These are phyloP conservation scores for Thielaviopsis punctulata DNA, from an alignment of 2,329 filamentous ascomycete genomes.

Conservation along the genomic window DNA sequence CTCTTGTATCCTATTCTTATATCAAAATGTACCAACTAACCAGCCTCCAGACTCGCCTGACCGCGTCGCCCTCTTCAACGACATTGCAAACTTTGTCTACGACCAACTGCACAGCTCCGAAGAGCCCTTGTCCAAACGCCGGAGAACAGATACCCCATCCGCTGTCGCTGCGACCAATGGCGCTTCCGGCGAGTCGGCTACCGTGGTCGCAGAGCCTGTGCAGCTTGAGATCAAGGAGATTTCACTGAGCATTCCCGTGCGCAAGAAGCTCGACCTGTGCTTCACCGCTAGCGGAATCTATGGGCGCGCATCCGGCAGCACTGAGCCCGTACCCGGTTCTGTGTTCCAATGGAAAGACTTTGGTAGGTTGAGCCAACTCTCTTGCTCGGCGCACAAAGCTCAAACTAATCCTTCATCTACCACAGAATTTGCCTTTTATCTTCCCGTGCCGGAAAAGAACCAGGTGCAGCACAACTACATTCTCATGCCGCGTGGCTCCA, in stretches of 20 bases:
- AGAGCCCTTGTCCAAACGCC: constrained; percentile 34
- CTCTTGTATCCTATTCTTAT: neutral
- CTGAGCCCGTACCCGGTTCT: constrained; percentile 33
- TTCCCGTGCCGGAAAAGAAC: constrained; percentile 47
- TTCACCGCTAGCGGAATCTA: constrained; percentile 44
- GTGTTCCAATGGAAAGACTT: constrained; percentile 45
- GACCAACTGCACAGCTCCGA: constrained; percentile 24
- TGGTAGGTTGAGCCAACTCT: constrained; percentile 28
- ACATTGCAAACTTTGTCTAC: constrained; percentile 34
- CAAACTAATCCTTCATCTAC: neutral
- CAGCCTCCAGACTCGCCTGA: constrained; percentile 29
- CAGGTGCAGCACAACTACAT: constrained; percentile 50
- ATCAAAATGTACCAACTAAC: neutral
- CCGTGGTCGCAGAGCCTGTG: constrained; percentile 26
- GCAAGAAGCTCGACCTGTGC: constrained; percentile 51
- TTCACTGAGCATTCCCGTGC: constrained; percentile 47
- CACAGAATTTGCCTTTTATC: constrained; percentile 44
- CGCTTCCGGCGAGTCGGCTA: constrained; percentile 22
- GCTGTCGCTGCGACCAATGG: constrained; percentile 14
- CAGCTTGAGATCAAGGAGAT: constrained; percentile 47
- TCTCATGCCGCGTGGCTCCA: constrained; percentile 39
- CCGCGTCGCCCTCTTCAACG: constrained; percentile 36
- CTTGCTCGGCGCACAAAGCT: neutral
- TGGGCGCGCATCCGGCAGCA: constrained; percentile 34
- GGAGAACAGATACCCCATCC: constrained; percentile 28